phyloP scores from a whole-genome alignment of 2,329 filamentous ascomycete species.

The Xylariaceae sp. region DNA sequence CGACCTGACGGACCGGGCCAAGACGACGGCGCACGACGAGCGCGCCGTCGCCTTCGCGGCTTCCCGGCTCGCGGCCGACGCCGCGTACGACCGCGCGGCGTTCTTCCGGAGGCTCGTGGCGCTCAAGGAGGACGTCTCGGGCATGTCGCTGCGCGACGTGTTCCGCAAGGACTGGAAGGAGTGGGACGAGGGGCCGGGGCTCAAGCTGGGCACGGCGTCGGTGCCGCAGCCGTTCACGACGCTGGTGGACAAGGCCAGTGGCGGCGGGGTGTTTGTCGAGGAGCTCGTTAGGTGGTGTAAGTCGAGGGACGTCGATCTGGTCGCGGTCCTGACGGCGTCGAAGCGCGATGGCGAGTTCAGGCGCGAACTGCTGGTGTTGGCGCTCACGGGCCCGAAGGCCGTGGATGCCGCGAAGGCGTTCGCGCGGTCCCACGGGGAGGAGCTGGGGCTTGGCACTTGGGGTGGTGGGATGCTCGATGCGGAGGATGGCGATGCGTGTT shows the following conservation, averaged over 20 bases:
- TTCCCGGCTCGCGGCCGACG: constrained; percentile 40
- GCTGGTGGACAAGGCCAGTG: constrained; percentile 56
- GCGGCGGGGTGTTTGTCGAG: constrained; percentile 47
- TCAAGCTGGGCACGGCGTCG: constrained; percentile 68
- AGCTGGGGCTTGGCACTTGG: constrained; percentile 62
- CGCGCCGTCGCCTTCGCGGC: constrained; percentile 63
- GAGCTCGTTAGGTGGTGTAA: constrained; percentile 55
- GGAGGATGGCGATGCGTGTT: constrained; percentile 41
- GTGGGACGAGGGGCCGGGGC: constrained; percentile 58
- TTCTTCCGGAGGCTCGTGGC: constrained; percentile 63
- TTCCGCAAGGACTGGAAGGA: constrained; percentile 85
- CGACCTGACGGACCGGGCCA: constrained; percentile 62
- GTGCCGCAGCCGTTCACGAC: constrained; percentile 66
- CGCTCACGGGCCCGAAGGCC: constrained; percentile 50
- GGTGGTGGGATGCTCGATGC: constrained; percentile 49
- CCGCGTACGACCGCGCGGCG: constrained; percentile 51
- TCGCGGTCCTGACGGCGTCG: constrained; percentile 71
- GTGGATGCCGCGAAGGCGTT: constrained; percentile 59
- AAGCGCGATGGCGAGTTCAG: constrained; percentile 57
- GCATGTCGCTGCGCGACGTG: constrained; percentile 65
- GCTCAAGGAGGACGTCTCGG: constrained; percentile 70
- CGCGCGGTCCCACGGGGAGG: constrained; percentile 44
- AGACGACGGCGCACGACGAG: constrained; percentile 66
- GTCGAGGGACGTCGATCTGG: constrained; percentile 64
- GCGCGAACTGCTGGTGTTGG: constrained; percentile 71